Evolutionary conservation across 2,329 filamentous ascomycete species (phyloP).

Genomic region (Aspergillus tamarii): DNA sequence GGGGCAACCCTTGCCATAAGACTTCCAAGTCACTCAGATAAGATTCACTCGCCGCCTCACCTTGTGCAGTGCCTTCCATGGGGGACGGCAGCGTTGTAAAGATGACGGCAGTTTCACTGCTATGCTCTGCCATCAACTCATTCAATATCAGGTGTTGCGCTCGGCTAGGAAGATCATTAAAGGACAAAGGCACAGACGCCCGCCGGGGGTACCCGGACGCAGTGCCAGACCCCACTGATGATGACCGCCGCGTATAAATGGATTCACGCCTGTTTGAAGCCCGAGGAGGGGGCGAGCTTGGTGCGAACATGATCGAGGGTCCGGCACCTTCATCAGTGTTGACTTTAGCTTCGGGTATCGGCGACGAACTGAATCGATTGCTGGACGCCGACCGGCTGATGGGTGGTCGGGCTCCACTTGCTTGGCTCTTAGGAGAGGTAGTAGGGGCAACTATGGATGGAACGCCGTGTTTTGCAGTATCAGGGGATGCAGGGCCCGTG

Average conservation of each 20-base stretch:
- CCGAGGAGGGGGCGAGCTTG: slow-evolving; percentile 44
- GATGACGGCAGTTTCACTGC: slow-evolving; percentile 72
- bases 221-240: slow-evolving; percentile 23
- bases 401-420: slow-evolving; percentile 26
- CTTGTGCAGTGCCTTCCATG: slow-evolving; percentile 72
- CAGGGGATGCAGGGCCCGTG: slow-evolving; percentile 13
- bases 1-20: slow-evolving; percentile 74
- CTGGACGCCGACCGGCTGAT: slow-evolving; percentile 37
- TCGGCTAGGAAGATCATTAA: slow-evolving; percentile 82
- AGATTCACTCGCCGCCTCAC: slow-evolving; percentile 69
- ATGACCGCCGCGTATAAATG: slow-evolving; percentile 41
- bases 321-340: slow-evolving; percentile 66
- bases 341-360: slow-evolving; percentile 71
- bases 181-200: slow-evolving; percentile 71
- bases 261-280: slow-evolving; percentile 34
- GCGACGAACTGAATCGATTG: slow-evolving; percentile 67
- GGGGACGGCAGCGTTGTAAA: slow-evolving; percentile 85
- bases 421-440: slow-evolving; percentile 26
- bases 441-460: slow-evolving; percentile 31
- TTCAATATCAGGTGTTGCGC: slow-evolving; percentile 87
- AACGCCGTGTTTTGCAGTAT: slow-evolving; percentile 15
- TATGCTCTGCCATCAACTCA: slow-evolving; percentile 74
- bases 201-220: slow-evolving; percentile 58
- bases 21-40: slow-evolving; percentile 81
- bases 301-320: slow-evolving; percentile 75